Base-by-base conservation (phyloP, 768 basidiomycete species). In the Phylloporus rhodoxanthus region DNA sequence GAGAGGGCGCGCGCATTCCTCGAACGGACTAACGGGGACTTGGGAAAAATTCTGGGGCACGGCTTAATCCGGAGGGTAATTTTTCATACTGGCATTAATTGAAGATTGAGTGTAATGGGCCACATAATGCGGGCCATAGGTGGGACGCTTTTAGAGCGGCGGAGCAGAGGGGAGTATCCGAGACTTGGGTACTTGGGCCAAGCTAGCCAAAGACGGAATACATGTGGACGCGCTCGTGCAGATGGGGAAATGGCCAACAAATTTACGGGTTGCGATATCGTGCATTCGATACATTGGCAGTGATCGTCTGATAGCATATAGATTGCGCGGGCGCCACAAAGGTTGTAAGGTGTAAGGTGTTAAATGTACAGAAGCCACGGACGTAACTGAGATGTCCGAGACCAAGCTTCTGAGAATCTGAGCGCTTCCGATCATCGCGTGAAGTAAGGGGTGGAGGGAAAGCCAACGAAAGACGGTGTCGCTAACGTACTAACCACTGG, bases 341-440 rank as follows among this genome's bases (percentile, higher is more conserved):
- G 65, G 17, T 45, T 48, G 55, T 41, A 52, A 50, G 41, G 53
- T 48, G 53, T 46, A 52, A 50, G 41, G 54, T 52, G 53, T n/a
- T 45, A 50, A 53, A 53, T 45, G 51, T 55, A 43, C 29, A 60
- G 67, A 67, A 66, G 67, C 52, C 54, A 66, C 67, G 65, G 65
- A 62, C 55, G 65, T 66, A 67, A 57, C 34, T 45, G 48, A 58
- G 36, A 66, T 68, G 65, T 68, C 65, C 65, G 65, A 68, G 62
- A 65, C 17, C 38, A 61, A 38, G 32, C 62, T 61, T 66, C 59
- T 60, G 64, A 54, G 66, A 58, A 65, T 60, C 56, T 51, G 52
- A 56, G 46, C 57, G 39, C 48, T 56, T 55, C 60, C 55, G 62
- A 61, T 58, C 43, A 58, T 55, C 58, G 51, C 54, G 54, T 55